Evolutionary conservation across 371 early-diverging fungal species (phyloP), one percentile per base, ranked within the genome.

Genomic region (Rhizopus stolonifer): DNA sequence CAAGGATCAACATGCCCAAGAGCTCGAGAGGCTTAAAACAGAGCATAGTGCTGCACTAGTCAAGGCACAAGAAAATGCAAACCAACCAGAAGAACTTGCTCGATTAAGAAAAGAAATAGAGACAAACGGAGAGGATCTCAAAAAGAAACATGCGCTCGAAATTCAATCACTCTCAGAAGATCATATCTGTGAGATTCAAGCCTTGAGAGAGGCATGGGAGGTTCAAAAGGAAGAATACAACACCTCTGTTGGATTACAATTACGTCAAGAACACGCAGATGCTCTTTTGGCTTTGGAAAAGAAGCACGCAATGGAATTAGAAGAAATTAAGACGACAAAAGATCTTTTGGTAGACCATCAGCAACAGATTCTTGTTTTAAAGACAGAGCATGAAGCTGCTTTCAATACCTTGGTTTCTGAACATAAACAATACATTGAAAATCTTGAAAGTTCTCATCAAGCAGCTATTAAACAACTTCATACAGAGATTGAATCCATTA

Each of bases 351-450:
- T 45, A 4, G 14, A 38, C 14, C 19, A 55, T 8, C 54, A 62
- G 31, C 44, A 52, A 24, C 38, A 49, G 9, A 46, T 56, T 14
- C 14, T 54, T 13, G 19, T 7, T 7, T n/a, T 64, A 7, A 55
- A 56, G n/a, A 31, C 51, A 3, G 50, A 60, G 14, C 56, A 50
- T 26, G 56, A 55, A 9, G 22, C 21, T 9, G 45, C 58, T 24
- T 34, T 67, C 40, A 49, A 69, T 24, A 48, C 64, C 17, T 45
- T 74, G 9, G 45, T 38, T 11, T 13, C 56, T 15, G 56, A 52
- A 2, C 66, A 74, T 43, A 42, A 57, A 34, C 55, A 59, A 18
- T 62, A 56, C 1, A 46, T 70, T 50, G 65, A 64, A 18, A 54
- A 59, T 10, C 39, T 74, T 15, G 59, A 74, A 32, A 36, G 44